phyloP scores from a whole-genome alignment of 306 rosid genomes.

The Dalbergia cultrata region DNA sequence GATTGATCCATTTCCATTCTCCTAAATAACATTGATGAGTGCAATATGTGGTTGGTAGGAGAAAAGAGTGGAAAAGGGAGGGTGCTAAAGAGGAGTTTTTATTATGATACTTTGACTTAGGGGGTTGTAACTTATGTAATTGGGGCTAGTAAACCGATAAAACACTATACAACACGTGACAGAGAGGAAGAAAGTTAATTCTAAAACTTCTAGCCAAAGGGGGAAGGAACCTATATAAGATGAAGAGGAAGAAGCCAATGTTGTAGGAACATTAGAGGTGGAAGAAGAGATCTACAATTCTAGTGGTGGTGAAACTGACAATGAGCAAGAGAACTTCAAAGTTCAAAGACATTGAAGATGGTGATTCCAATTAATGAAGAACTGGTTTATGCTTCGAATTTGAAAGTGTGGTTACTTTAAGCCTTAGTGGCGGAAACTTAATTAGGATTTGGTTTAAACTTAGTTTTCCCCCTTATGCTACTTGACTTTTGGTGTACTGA shows the following conservation, averaged over 20 bases:
- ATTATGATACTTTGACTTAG: neutral
- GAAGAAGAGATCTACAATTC: neutral
- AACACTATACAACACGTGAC: neutral
- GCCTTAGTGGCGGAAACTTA: neutral
- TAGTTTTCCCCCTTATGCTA: neutral
- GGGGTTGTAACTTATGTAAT: neutral
- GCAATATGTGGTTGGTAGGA: neutral
- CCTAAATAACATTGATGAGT: neutral
- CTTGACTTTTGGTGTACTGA: neutral
- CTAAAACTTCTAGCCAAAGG: neutral
- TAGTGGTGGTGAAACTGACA: neutral
- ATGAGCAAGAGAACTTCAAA: neutral
- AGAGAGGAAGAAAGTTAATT: neutral
- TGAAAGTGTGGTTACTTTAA: neutral
- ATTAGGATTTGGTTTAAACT: neutral
- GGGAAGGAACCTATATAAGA: neutral
- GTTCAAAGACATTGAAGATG: neutral
- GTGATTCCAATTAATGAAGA: neutral
- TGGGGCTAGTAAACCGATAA: neutral
- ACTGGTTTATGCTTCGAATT: neutral
- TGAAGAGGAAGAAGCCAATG: neutral
- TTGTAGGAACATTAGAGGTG: neutral
- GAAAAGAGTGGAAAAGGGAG: neutral
- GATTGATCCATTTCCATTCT: constrained; percentile 6
- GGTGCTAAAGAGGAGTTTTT: neutral